Evolutionary conservation across 75 land plant species (phyloP).

Genomic region (Sequoia sempervirens): DNA sequence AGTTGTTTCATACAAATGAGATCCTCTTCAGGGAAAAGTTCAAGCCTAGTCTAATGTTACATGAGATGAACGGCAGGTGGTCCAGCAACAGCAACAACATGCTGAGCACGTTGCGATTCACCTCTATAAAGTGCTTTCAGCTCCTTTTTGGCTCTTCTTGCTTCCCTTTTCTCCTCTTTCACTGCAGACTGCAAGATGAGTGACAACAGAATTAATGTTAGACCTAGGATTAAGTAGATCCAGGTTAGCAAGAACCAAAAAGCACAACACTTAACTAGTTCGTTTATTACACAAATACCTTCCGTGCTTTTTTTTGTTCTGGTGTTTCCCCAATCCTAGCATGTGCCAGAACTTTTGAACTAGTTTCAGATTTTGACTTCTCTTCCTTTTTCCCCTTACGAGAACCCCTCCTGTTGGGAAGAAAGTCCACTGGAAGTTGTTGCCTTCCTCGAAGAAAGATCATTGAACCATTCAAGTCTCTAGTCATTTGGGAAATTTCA

Average conservation of each 20-base stretch:
- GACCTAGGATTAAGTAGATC: background rate
- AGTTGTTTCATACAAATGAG: background rate
- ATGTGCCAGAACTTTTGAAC: slow-evolving; percentile 11
- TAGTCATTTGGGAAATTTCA: slow-evolving; percentile 20
- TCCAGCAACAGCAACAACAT: slow-evolving; percentile 64
- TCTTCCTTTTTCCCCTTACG: slow-evolving; percentile 25
- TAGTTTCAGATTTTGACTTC: slow-evolving; percentile 16
- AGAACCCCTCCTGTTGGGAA: slow-evolving; percentile 24
- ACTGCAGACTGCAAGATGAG: slow-evolving; percentile 53
- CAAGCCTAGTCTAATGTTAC: slow-evolving; percentile 14
- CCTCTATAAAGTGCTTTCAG: slow-evolving; percentile 51
- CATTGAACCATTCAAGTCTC: slow-evolving; percentile 17
- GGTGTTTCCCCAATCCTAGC: slow-evolving; percentile 43
- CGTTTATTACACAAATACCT: slow-evolving; percentile 37
- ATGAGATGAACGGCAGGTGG: slow-evolving; percentile 70
- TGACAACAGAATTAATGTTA: background rate
- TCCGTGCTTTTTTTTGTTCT: slow-evolving; percentile 81
- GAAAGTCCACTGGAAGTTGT: slow-evolving; percentile 67
- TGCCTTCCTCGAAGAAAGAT: slow-evolving; percentile 77
- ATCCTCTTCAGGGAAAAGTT: background rate
- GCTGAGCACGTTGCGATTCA: slow-evolving; percentile 79
- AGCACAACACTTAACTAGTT: background rate
- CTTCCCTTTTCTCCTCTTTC: slow-evolving; percentile 68
- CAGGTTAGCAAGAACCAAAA: background rate
- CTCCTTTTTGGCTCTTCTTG: slow-evolving; percentile 74